These are phyloP conservation scores for Nelumbo lutea DNA, from an alignment of 164 flowering plant species.

Conservation along the genomic window DNA sequence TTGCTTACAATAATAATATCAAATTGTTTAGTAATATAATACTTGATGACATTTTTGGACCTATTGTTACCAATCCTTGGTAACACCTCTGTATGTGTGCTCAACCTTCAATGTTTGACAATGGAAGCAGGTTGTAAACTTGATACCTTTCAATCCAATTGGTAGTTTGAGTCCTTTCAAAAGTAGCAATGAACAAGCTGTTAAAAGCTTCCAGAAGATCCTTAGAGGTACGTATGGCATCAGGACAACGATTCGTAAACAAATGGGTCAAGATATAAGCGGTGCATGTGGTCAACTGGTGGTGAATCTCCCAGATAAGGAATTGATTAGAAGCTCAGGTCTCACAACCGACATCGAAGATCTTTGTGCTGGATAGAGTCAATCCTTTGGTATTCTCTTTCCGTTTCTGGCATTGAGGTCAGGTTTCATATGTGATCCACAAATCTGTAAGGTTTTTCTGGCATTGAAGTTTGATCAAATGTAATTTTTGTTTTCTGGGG, in stretches of 20 bases:
- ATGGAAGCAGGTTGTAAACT: conserved; percentile 69
- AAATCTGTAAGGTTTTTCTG: background rate
- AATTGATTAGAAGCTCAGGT: conserved; percentile 20
- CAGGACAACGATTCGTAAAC: conserved; percentile 79
- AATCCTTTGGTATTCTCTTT: background rate
- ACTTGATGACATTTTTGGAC: too few relatives aligned
- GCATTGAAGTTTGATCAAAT: background rate
- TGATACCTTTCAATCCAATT: conserved; percentile 96
- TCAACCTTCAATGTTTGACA: background rate
- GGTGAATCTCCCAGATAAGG: conserved; percentile 48
- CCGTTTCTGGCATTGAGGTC: background rate
- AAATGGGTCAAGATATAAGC: conserved; percentile 98
- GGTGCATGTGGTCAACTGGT: conserved; percentile 99
- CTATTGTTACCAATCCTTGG: background rate
- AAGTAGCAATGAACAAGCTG: conserved; percentile 54
- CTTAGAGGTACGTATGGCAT: conserved; percentile 68
- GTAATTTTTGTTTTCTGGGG: background rate
- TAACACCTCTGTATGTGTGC: background rate
- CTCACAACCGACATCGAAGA: conserved; percentile 79
- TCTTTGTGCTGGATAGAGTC: conserved; percentile 30
- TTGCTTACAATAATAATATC: too few relatives aligned
- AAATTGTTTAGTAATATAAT: too few relatives aligned
- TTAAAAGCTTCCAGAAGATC: conserved; percentile 67
- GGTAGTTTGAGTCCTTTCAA: conserved; percentile 56
- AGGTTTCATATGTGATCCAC: background rate